Evolutionary conservation across 352 stramenopile species (phyloP).

Genomic region (Aphanomyces euteiches): DNA sequence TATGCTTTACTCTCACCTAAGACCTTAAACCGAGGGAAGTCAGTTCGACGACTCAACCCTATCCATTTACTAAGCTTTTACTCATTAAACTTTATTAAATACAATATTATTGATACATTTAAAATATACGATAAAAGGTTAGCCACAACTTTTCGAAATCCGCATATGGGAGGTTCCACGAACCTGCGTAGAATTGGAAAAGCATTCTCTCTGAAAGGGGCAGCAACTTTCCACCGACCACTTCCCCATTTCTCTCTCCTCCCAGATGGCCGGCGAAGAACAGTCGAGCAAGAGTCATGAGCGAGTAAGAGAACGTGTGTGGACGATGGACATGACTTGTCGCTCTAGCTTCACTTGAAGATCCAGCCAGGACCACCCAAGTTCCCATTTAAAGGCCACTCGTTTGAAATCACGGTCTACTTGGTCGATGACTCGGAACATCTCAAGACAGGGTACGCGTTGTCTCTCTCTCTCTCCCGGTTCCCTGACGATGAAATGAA

Average conservation of each 20-base stretch:
- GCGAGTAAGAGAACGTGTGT: not conserved
- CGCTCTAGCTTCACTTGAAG: conserved; percentile 59
- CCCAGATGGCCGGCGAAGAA: conserved; percentile 9
- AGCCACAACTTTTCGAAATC: not conserved
- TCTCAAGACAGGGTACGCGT: conserved; percentile 68
- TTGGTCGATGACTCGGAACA: conserved; percentile 78
- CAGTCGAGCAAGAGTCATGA: conserved; percentile 8
- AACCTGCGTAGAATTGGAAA: conserved; percentile 1
- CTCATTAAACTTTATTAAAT: no score
- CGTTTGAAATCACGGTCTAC: conserved; percentile 84
- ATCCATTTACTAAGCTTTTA: no score
- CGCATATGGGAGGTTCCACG: conserved; percentile 5
- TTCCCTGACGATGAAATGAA: not conserved
- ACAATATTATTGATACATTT: not conserved
- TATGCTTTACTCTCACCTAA: no score
- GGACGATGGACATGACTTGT: not conserved
- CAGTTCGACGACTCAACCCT: not conserved
- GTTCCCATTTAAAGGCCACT: conserved; percentile 81
- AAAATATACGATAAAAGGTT: not conserved
- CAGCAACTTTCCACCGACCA: conserved; percentile 10
- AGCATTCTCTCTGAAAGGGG: conserved; percentile 19
- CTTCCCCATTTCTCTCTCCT: not conserved
- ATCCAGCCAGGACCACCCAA: conserved; percentile 80
- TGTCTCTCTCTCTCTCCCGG: not conserved
- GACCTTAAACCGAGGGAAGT: conserved; percentile 6